Percentiles rank a stretch among this genome's conserved stretches.
phyloP scores from a whole-genome alignment of 768 basidiomycete species.

The Pulveroboletus sp. region DNA sequence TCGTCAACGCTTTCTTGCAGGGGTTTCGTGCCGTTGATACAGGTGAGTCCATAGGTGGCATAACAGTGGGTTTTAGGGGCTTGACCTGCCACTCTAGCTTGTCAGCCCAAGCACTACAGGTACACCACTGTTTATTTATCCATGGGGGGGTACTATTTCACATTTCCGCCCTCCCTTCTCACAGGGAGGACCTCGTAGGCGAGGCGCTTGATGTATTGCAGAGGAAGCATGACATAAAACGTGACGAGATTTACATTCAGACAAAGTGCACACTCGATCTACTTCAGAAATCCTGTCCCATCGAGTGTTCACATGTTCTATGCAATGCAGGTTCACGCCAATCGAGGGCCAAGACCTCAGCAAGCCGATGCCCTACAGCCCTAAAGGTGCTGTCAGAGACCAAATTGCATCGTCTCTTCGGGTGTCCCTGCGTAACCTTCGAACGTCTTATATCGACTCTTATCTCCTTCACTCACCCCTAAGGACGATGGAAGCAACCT shows the following conservation, averaged over 20 bases:
- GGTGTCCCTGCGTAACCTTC: slow-evolving; percentile 62
- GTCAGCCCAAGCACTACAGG: slow-evolving; percentile 74
- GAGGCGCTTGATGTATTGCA: slow-evolving; percentile 57
- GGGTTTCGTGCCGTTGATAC: slow-evolving; percentile 84
- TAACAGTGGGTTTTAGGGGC: slow-evolving; percentile 8
- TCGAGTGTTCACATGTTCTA: not conserved
- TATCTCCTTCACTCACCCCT: slow-evolving; percentile 78
- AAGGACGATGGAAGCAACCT: slow-evolving; percentile 49
- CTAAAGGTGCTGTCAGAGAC: slow-evolving; percentile 42
- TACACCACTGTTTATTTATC: slow-evolving; percentile 16
- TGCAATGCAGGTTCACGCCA: slow-evolving; percentile 57
- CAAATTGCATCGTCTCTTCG: slow-evolving; percentile 63
- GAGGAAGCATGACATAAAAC: slow-evolving; percentile 53
- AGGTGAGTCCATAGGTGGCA: slow-evolving; percentile 40
- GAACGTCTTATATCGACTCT: slow-evolving; percentile 70
- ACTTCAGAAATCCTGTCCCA: not conserved
- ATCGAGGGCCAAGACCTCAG: slow-evolving; percentile 65
- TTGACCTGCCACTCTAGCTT: slow-evolving; percentile 36
- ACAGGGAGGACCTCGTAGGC: slow-evolving; percentile 77
- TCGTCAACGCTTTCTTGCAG: slow-evolving; percentile 64
- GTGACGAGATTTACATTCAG: slow-evolving; percentile 72
- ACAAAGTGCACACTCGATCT: slow-evolving; percentile 53
- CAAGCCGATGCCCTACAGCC: slow-evolving; percentile 72
- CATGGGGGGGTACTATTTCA: not conserved
- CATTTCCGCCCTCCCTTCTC: not conserved